Conservation (phyloP, 306 rosid genomes). For the Quercus mongolica region DNA sequence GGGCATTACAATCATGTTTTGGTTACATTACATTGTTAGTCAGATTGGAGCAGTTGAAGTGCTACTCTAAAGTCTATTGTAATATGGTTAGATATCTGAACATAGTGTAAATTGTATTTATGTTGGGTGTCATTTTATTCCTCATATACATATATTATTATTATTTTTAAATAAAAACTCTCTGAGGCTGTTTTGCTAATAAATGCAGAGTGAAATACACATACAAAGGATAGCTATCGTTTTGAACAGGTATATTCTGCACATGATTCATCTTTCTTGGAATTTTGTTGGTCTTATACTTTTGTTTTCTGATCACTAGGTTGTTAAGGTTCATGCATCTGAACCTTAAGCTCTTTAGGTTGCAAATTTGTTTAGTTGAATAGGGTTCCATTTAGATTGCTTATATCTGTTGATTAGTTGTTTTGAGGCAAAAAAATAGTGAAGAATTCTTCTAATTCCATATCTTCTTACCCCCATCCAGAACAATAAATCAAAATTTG, state of each 20-base stretch:
- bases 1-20: neutral
- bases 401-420: neutral
- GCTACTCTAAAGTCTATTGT: neutral
- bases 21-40: neutral
- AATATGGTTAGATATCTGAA: neutral
- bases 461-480: neutral
- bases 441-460: neutral
- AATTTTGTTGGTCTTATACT: slow-evolving; percentile 21
- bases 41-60: neutral
- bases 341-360: neutral
- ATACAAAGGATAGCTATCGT: slow-evolving; percentile 76
- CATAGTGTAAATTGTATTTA: neutral
- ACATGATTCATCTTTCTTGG: slow-evolving; percentile 12
- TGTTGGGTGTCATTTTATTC: neutral
- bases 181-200: slow-evolving; percentile 17
- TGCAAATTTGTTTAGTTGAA: neutral
- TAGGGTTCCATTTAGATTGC: neutral
- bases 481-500: neutral
- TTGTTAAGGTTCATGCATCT: slow-evolving; percentile 13
- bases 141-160: no score
- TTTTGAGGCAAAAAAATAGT: neutral
- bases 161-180: neutral
- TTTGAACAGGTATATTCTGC: slow-evolving; percentile 68
- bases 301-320: neutral
- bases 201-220: slow-evolving; percentile 76